phyloP scores from a whole-genome alignment of 371 early-diverging fungal species.

The Mucor piriformis region DNA sequence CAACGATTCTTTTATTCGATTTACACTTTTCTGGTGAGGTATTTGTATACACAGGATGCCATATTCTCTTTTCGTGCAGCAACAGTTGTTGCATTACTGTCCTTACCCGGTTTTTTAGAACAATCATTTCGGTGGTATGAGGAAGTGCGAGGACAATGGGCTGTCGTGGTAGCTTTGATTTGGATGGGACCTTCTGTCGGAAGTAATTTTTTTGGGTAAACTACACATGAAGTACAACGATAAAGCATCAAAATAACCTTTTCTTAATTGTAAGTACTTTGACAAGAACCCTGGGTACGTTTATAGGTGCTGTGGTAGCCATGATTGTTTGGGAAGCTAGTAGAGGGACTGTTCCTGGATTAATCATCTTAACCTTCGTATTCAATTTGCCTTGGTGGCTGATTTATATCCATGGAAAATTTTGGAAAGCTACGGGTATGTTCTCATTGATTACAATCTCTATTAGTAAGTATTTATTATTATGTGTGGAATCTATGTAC shows the following conservation, averaged over 20 bases:
- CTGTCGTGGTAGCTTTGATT: constrained; percentile 47
- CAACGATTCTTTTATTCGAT: constrained; percentile 35
- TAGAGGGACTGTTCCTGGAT: constrained; percentile 28
- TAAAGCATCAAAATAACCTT: neutral
- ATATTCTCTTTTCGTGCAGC: constrained; percentile 43
- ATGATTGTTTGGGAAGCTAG: constrained; percentile 50
- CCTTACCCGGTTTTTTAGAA: constrained; percentile 44
- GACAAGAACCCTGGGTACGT: constrained; percentile 44
- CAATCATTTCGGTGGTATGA: constrained; percentile 39
- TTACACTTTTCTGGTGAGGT: constrained; percentile 26
- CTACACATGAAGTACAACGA: neutral
- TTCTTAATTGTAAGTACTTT: constrained; percentile 26
- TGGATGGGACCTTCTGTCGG: constrained; percentile 58
- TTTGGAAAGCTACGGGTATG: constrained; percentile 49
- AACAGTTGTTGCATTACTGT: constrained; percentile 33
- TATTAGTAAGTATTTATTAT: constrained; percentile 39
- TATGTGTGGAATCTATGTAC: neutral
- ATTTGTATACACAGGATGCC: constrained; percentile 41
- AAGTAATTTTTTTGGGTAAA: constrained; percentile 53
- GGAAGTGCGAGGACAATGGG: constrained; percentile 46
- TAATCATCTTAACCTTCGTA: constrained; percentile 37
- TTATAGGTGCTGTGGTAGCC: constrained; percentile 41
- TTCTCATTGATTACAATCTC: constrained; percentile 49
- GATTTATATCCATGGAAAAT: constrained; percentile 45
- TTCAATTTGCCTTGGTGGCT: constrained; percentile 49